Percentiles rank a stretch among this genome's conserved stretches.
These are phyloP conservation scores for Monocercomonoides exilis DNA, from an alignment of 78 protist genomes.

Conservation along the genomic window DNA sequence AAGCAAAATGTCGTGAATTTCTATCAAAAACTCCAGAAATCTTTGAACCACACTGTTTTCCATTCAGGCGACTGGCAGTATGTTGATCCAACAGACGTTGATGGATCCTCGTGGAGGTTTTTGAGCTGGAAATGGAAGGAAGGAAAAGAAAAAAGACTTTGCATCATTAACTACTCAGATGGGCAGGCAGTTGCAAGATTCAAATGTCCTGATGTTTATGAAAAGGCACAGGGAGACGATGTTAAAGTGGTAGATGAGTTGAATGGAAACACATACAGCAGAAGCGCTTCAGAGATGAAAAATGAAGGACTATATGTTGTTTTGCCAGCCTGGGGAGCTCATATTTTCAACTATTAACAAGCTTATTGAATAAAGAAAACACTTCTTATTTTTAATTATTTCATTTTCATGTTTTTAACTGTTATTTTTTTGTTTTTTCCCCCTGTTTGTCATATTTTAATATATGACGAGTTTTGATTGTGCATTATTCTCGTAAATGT, in stretches of 20 bases:
- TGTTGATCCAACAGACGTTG: conserved; percentile 1
- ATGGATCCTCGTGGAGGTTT: conserved; percentile 19
- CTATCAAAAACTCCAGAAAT: conserved; percentile 43
- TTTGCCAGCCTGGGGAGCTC: conserved; percentile 56
- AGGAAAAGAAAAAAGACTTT: conserved; percentile 45
- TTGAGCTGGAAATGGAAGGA: conserved; percentile 56
- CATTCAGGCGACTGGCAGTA: conserved; percentile 44
- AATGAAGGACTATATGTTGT: conserved; percentile 49
- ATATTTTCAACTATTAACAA: conserved; percentile 53
- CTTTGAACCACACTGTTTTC: conserved; percentile 51
- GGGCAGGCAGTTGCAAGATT: conserved; percentile 37
- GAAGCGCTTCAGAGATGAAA: conserved; percentile 43
- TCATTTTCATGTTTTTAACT: conserved; percentile 1
- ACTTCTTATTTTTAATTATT: conserved; percentile 8
- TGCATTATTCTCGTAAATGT: too few relatives aligned
- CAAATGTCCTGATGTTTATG: conserved; percentile 36
- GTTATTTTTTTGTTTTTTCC: not conserved
- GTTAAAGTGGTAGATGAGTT: conserved; percentile 52
- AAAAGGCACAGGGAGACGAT: conserved; percentile 44
- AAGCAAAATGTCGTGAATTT: conserved; percentile 17
- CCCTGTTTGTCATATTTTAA: too few relatives aligned
- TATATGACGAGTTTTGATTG: too few relatives aligned
- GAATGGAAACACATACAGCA: conserved; percentile 30
- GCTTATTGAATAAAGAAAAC: not conserved
- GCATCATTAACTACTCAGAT: conserved; percentile 55